Evolutionary conservation across 768 basidiomycete species (phyloP), one percentile per base, ranked within the genome.

Genomic region (Saitozyma podzolica): DNA sequence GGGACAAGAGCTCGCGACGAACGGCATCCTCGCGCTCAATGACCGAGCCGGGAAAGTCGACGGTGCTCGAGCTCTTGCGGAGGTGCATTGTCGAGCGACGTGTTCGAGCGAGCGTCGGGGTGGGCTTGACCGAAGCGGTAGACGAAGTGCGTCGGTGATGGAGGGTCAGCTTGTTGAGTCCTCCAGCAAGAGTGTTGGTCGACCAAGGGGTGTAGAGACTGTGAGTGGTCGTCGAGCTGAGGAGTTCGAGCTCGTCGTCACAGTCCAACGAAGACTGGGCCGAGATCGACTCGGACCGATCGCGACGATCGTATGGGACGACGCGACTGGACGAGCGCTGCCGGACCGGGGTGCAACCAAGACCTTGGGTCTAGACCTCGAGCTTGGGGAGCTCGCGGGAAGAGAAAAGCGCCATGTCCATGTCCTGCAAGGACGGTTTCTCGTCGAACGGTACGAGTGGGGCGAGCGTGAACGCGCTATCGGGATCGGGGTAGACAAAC

Each of bases 251-350:
- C 40, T 67, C 61, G 61, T 56, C 61, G 37, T 50, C 49, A 3
- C 11, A 17, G 40, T 9, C 7, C 9, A 11, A 41, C 8, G 10
- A 4, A 10, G 8, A 66, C 72, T 62, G 60, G 20, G 62, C 62
- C 9, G 59, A 68, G 17, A 70, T 48, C 29, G 64, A 64, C 13
- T 66, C 68, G 14, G 68, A 70, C 40, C 68, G 61, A 8, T 64
- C 47, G 40, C 72, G 59, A 9, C 58, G 37, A 14, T 59, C 50
- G 53, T 70, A 73, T 8, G 72, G 72, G 40, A 19, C 54, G 10
- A 45, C 55, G 41, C 72, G 50, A 47, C 65, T 70, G 6, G 56
- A 39, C 47, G 68, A 68, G 29, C 68, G 16, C 13, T 58, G 40
- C 40, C 70, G 43, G 11, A 45, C 43, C 9, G 29, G 29, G 29